Base-by-base conservation (phyloP, 225 moss, liverwort and hornwort species). In the Rhytidiadelphus loreus region DNA sequence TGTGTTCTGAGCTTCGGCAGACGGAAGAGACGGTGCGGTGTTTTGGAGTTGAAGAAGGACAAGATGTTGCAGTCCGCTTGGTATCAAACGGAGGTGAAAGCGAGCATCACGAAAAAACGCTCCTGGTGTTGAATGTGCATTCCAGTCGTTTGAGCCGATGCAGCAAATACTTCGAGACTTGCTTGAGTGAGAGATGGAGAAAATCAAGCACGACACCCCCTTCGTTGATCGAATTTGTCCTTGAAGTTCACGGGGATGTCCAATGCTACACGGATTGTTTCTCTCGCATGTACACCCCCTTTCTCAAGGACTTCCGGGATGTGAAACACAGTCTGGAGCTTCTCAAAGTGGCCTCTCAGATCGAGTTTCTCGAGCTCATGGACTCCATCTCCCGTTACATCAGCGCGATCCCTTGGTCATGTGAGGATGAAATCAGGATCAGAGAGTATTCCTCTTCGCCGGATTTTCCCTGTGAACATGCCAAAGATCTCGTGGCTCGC, bases 331-430 rank as follows among this genome's bases (percentile, higher is more conserved):
- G 74, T 32, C 39, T 91, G 60, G 81, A 91, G 87, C 91, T 91
- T 85, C 81, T 91, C 73, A 89, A 89, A 81, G 87, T 89, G 46
- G 91, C 91, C 70, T 87, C 91, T 17, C 87, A 91, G 81, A 89
- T 91, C 33, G 85, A 91, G 87, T 89, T 91, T 60, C 89, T 81
- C 32, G 89, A 89, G 69, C 75, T 89, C 22, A 85, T 89, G 87
- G 87, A 89, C 20, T 74, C 91, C 41, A 84, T 87, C 55, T 89
- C 84, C 8, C 85, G 84, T 22, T 91, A 80, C 81, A 74, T 91
- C 25, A 81, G 81, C 8, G 87, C 75, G 20, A 59, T 87, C 15
- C 87, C 79, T 55, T 91, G 87, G 91, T 87, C 89, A 50, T 60
- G 39, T 55, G 91, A 84, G 33, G 91, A 91, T 15, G 91, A 91